Evolutionary conservation across 148 eudicot species (phyloP).

Genomic region (Diospyros lotus): DNA sequence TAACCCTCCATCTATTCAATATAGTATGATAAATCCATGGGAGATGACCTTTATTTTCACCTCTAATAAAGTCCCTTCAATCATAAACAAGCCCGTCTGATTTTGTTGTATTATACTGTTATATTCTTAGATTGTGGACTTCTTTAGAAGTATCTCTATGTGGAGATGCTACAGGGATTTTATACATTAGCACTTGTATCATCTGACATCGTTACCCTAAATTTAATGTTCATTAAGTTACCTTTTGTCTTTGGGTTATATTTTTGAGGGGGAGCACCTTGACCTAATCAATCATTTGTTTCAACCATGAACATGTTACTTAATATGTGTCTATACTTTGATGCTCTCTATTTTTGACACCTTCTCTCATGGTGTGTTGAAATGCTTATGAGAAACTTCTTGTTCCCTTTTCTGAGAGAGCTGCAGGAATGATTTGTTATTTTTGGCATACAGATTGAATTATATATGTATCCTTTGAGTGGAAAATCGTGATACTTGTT

Average conservation of each 20-base stretch:
- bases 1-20: neutral
- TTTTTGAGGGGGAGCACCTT: neutral
- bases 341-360: neutral
- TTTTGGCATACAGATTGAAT: no score
- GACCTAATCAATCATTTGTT: neutral
- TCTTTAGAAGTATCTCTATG: neutral
- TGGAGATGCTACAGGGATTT: conserved; percentile 4
- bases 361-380: neutral
- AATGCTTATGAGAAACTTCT: neutral
- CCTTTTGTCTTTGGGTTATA: neutral
- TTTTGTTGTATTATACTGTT: no score
- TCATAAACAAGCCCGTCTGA: no score
- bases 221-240: neutral
- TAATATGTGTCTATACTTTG: neutral
- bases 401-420: neutral
- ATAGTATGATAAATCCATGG: neutral
- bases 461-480: neutral
- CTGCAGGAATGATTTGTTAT: no score
- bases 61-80: neutral
- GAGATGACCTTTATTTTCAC: neutral
- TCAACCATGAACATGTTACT: neutral
- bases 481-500: neutral
- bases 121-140: no score
- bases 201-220: neutral
- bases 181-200: neutral